These are phyloP conservation scores for Epichloe brachyelytri DNA, from an alignment of 2,329 filamentous ascomycete genomes.

Conservation along the genomic window DNA sequence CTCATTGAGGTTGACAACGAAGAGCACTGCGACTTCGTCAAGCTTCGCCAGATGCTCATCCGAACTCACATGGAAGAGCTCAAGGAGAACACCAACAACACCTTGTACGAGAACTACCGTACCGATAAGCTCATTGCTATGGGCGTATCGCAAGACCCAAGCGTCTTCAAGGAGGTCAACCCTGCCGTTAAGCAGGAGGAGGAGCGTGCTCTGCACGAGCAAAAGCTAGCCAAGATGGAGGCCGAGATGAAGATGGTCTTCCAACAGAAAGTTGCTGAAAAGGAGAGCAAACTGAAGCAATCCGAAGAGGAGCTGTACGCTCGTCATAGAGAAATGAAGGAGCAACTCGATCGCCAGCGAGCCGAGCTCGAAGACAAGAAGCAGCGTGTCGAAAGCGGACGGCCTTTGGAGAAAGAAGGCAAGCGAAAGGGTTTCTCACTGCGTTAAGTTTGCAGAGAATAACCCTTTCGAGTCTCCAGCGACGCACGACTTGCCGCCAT, in stretches of 20 bases:
- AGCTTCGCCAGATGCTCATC: constrained; percentile 99
- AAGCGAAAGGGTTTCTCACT: constrained; percentile 99
- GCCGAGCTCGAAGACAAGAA: constrained; percentile 98
- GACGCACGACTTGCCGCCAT: constrained; percentile 3
- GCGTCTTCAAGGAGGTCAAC: constrained; percentile 99
- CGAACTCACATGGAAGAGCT: constrained; percentile 99
- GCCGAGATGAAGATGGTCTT: constrained; percentile 99
- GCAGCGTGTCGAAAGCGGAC: constrained; percentile 80
- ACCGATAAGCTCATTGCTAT: constrained; percentile 98
- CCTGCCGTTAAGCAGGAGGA: constrained; percentile 99
- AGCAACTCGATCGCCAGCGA: constrained; percentile 92
- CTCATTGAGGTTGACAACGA: constrained; percentile 99
- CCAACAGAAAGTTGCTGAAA: constrained; percentile 99
- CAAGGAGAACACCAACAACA: constrained; percentile 99
- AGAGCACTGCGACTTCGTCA: constrained; percentile 99
- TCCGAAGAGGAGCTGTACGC: constrained; percentile 98
- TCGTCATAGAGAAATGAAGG: constrained; percentile 98
- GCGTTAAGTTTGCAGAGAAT: constrained; percentile 48
- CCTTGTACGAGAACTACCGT: constrained; percentile 98
- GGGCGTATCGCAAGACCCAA: constrained; percentile 96
- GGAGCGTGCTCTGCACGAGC: constrained; percentile 93
- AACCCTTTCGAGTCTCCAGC: background rate
- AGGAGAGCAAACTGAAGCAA: constrained; percentile 99
- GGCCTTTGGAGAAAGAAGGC: constrained; percentile 92
- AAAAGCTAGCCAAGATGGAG: constrained; percentile 99